A percentile compares a stretch with the other conserved stretches of the same genome.
Conservation (phyloP, 2,329 filamentous ascomycete species). For the Keithomyces neogunnii region DNA sequence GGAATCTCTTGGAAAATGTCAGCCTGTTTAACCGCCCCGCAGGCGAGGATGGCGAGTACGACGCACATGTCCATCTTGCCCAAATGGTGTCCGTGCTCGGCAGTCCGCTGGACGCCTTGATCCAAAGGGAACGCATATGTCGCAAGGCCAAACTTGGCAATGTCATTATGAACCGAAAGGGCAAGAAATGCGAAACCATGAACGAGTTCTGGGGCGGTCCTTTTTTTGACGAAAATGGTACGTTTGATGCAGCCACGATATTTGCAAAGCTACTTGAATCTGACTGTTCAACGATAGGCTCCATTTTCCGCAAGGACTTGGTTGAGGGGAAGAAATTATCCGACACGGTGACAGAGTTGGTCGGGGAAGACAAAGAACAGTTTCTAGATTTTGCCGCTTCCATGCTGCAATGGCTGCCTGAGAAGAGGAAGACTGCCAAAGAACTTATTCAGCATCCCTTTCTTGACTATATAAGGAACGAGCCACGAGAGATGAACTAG, state of each 20-base stretch:
- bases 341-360: slow-evolving; percentile 12
- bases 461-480: slow-evolving; percentile 6
- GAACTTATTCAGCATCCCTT: slow-evolving; percentile 15
- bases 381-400: slow-evolving; percentile 14
- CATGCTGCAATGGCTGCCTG: slow-evolving; percentile 18
- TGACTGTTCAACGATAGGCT: background rate
- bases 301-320: slow-evolving; percentile 9
- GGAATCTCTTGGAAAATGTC: slow-evolving; percentile 14
- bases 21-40: slow-evolving; percentile 11
- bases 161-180: background rate
- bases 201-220: slow-evolving; percentile 15
- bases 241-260: background rate
- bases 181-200: slow-evolving; percentile 10
- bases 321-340: slow-evolving; percentile 4
- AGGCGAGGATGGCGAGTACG: slow-evolving; percentile 13
- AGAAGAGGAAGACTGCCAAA: slow-evolving; percentile 15
- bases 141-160: slow-evolving; percentile 5
- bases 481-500: no score
- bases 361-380: slow-evolving; percentile 11
- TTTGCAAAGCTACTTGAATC: background rate
- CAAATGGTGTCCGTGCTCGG: slow-evolving; percentile 13
- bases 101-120: slow-evolving; percentile 8
- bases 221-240: slow-evolving; percentile 12
- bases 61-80: slow-evolving; percentile 15
- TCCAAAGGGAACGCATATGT: slow-evolving; percentile 11